Evolutionary conservation across 768 basidiomycete species (phyloP), one percentile per base, ranked within the genome.

Genomic region (Collybiopsis confluens): DNA sequence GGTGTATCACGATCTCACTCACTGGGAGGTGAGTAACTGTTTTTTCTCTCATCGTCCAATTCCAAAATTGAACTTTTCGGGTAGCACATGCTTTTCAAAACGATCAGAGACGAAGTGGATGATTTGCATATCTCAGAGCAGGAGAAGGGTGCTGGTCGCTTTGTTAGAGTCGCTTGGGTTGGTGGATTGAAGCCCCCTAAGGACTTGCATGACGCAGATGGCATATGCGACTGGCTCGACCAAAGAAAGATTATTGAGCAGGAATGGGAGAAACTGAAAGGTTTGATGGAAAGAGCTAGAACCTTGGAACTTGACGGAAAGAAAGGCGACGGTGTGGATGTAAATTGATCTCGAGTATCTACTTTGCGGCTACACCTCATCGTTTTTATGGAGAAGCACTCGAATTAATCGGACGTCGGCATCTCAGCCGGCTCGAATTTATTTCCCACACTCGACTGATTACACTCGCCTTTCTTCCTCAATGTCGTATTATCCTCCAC

Each of bases 201-300:
- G 37, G 83, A 92, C 60, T 70, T 85, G 30, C 65, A 73, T 11
- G 82, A 92, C 60, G 86, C 86, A n/a, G 88, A 92, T 61, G 81
- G 70, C n/a, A 73, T 92, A 35, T 85, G 86, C 70, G 86, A 89
- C 21, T 91, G 89, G 88, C 75, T 93, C 9, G 90, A 90, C 56
- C 68, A 82, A 56, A 76, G 88, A 33, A 76, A 78, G 16, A 65
- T 88, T 40, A 83, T 92, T 54, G 79, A 85, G 16, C 70, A 70
- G 54, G 83, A 88, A 61, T 92, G 88, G 88, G 75, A 78, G 53
- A 84, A 75, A 59, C 65, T 92, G 47, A 83, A 88, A 58, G 69
- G 73, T 30, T 78, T 91, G 75, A 89, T 91, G 85, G 84, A 89
- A 23, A 77, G 73, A 37, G 87, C 89, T n/a, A 73, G 75, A 36